Evolutionary conservation across 2,329 filamentous ascomycete genomes (phyloP), one percentile per base, ranked within the genome.

Genomic region (Neopestalotiopsis sp.): DNA sequence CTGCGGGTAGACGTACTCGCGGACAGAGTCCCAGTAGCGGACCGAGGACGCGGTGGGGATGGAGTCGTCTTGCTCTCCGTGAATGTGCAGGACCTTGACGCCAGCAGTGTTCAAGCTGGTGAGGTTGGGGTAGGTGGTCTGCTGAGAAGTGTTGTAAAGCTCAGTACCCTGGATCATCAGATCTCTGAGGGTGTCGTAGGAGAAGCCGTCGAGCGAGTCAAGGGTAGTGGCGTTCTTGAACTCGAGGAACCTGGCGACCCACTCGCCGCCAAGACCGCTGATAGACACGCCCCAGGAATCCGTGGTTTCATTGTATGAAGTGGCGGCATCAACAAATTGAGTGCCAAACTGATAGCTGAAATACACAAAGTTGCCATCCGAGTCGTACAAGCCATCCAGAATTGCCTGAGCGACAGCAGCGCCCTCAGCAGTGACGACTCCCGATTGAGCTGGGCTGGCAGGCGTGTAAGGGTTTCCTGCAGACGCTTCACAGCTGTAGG

Each of bases 21-120:
- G 82, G 14, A 89, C 87, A 7, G 84, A 81, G 65, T 89, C 80
- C 14, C 73, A 74, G 66, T 75, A 76, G 40, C 71, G 75, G 28
- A 86, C 81, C 0, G 84, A 86, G 0, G 82, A 84, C 2, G 77
- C 84, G 1, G 85, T 74, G 5, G 86, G 85, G 67, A 89, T 79
- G 10, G 77, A 78, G 13, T 78, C 75, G 73, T 88, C 86, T 0
- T 82, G 81, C 75, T 88, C 85, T 65, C 85, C 86, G 74, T 88
- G 86, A 76, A 82, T 85, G 71, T 85, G 84, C 3, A 88, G 77
- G 9, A 88, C 72, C 73, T 88, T 88, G 34, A 83, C 84, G 32
- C 85, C 86, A 0, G 78, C 73, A 0, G 75, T 70, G 28, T 82
- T 77, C 77, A 86, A 85, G 10, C 75, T 71, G 0, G 79, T 81